phyloP scores from a whole-genome alignment of 805 yeast genomes.

The Starmera caribaea region DNA sequence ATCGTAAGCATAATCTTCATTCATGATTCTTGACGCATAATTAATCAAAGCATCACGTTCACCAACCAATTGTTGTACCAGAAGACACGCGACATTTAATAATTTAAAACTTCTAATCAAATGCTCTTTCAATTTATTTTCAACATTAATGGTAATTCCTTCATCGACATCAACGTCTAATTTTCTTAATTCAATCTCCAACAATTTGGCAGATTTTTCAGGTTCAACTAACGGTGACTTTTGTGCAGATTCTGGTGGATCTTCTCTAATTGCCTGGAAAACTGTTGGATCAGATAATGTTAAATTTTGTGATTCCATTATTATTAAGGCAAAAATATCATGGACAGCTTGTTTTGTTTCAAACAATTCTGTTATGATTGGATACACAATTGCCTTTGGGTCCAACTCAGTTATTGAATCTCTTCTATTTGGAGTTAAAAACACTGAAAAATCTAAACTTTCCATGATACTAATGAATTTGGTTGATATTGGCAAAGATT shows the following conservation, averaged over 20 bases:
- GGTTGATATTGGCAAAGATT: constrained; percentile 38
- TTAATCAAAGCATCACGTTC: constrained; percentile 63
- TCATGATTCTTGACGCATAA: constrained; percentile 72
- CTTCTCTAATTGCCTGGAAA: constrained; percentile 54
- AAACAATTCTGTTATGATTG: constrained; percentile 55
- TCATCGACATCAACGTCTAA: constrained; percentile 33
- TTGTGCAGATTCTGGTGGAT: constrained; percentile 23
- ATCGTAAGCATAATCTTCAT: constrained; percentile 57
- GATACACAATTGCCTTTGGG: constrained; percentile 19
- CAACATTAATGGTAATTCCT: constrained; percentile 24
- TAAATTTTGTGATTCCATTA: constrained; percentile 60
- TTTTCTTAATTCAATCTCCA: constrained; percentile 36
- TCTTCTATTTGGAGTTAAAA: constrained; percentile 19
- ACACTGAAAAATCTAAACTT: constrained; percentile 50
- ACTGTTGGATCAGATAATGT: constrained; percentile 71
- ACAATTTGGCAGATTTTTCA: constrained; percentile 39
- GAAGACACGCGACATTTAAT: constrained; percentile 22
- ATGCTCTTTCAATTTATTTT: constrained; percentile 19
- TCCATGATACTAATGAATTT: constrained; percentile 44
- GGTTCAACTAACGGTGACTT: constrained; percentile 26
- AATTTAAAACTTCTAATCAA: constrained; percentile 25
- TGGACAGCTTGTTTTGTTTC: constrained; percentile 68
- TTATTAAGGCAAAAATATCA: constrained; percentile 43
- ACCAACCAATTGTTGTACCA: constrained; percentile 52
- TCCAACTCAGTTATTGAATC: constrained; percentile 11